Conservation (phyloP, 1,284 basidiomycete species). For the Leccinum insigne region DNA sequence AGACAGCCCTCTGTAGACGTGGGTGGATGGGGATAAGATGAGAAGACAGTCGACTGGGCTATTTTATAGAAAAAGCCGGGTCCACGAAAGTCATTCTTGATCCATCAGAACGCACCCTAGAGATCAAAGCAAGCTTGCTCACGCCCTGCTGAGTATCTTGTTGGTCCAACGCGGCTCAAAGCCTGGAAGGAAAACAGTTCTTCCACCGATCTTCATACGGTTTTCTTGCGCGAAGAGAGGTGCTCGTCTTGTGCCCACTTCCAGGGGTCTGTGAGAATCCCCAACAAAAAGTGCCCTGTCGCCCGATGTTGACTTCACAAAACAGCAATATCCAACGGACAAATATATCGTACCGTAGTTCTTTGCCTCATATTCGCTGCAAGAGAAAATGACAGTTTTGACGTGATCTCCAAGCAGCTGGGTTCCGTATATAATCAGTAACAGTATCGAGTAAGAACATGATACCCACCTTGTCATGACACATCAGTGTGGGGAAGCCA, state of each 20-base stretch:
- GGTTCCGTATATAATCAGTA: constrained; percentile 11
- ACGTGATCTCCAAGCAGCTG: constrained; percentile 85
- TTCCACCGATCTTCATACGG: constrained; percentile 64
- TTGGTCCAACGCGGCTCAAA: constrained; percentile 55
- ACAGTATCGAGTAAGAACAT: neutral
- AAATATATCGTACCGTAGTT: constrained; percentile 74
- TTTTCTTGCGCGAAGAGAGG: constrained; percentile 63
- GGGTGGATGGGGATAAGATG: neutral
- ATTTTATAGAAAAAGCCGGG: constrained; percentile 26
- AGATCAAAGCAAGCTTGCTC: too few species aligned
- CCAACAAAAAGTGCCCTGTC: constrained; percentile 81
- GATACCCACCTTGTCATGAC: constrained; percentile 77
- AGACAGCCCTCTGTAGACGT: constrained; percentile 6
- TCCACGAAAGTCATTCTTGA: constrained; percentile 34
- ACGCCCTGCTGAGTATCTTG: constrained; percentile 19
- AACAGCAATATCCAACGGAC: neutral
- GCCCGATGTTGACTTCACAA: constrained; percentile 4
- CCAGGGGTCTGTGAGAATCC: constrained; percentile 73
- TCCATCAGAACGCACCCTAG: neutral
- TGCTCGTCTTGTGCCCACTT: constrained; percentile 78
- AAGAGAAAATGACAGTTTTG: constrained; percentile 86
- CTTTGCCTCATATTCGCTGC: constrained; percentile 94
- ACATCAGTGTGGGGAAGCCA: constrained; percentile 84
- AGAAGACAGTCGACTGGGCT: neutral
- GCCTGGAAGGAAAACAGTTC: constrained; percentile 63